These are phyloP conservation scores for Clonostachys solani DNA, from an alignment of 2,329 filamentous ascomycete species.

Conservation along the genomic window DNA sequence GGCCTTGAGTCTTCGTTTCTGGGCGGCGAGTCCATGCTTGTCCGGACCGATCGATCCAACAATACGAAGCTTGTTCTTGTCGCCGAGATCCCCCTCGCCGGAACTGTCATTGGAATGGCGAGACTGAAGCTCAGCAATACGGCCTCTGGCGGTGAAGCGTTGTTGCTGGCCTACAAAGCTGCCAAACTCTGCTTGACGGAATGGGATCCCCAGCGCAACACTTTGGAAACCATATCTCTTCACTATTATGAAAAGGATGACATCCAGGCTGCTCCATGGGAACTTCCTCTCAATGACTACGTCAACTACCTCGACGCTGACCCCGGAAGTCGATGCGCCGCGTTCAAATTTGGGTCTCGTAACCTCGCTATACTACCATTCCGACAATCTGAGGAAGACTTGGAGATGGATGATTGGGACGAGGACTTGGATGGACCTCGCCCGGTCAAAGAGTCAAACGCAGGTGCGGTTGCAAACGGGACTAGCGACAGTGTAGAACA, in stretches of 20 bases:
- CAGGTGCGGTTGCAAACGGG: slow-evolving; percentile 26
- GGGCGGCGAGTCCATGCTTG: slow-evolving; percentile 55
- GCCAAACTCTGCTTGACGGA: slow-evolving; percentile 91
- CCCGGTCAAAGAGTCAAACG: slow-evolving; percentile 39
- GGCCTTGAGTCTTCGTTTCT: slow-evolving; percentile 64
- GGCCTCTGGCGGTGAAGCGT: slow-evolving; percentile 75
- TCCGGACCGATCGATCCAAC: slow-evolving; percentile 58
- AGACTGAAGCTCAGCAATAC: slow-evolving; percentile 70
- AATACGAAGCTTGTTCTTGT: slow-evolving; percentile 79
- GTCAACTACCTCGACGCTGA: slow-evolving; percentile 83
- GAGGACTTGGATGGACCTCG: slow-evolving; percentile 71
- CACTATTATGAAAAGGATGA: slow-evolving; percentile 98
- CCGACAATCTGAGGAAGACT: slow-evolving; percentile 77
- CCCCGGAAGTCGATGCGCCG: slow-evolving; percentile 87
- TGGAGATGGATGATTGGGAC: slow-evolving; percentile 90
- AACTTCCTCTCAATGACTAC: slow-evolving; percentile 68
- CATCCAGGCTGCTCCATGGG: slow-evolving; percentile 77
- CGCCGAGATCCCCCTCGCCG: slow-evolving; percentile 78
- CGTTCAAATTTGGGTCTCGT: slow-evolving; percentile 84
- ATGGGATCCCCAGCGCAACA: slow-evolving; percentile 81
- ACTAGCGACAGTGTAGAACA: slow-evolving; percentile 41
- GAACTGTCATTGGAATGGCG: slow-evolving; percentile 78
- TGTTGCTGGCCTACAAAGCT: slow-evolving; percentile 82
- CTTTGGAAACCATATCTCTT: slow-evolving; percentile 84
- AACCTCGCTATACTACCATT: slow-evolving; percentile 94